Evolutionary conservation across 306 rosid genomes (phyloP), one percentile per base, ranked within the genome.

Genomic region (Hippophae tibetana): DNA sequence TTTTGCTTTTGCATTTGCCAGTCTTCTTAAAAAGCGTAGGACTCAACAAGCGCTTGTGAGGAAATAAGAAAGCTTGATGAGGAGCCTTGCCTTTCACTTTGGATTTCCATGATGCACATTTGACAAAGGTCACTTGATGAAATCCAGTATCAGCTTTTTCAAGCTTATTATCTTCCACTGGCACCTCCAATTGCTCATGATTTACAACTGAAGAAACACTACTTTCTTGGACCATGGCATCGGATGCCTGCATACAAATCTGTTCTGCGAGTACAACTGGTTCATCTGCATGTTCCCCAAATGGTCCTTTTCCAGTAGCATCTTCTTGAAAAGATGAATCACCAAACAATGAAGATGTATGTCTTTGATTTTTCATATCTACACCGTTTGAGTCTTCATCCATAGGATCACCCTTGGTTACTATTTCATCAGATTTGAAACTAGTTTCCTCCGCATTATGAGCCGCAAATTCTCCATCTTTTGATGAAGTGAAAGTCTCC

Each of bases 101-200:
- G 38, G 38, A 31, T 31, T 31, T 31, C 38, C 38, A 18, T 75
- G 80, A 61, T 52, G 52, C 48, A 66, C 77, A 64, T 49, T 61
- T 76, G 75, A 66, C 65, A 7, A 52, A 11, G 55, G 69, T 51
- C 14, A 40, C 58, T 55, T 71, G 72, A 48, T 60, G 67, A 55
- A 59, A 57, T 54, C 47, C 63, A 41, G 61, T 45, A 62, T 70
- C 71, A 62, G 52, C 66, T 57, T 67, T 66, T 64, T 47, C 85
- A 7, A 56, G 49, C 55, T 55, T 63, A 61, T 75, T 58, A 63
- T 83, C 83, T 52, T 75, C 84, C 79, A 68, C 58, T 14, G 38
- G 64, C 65, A 54, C 72, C 47, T 78, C 80, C n/a, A 61, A 44
- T 25, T 64, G 48, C 40, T 47, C 41, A 7, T 23, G 59, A 43